Base-by-base conservation (phyloP, 2,329 filamentous ascomycete genomes). In the Tolypocladium pustulatum region DNA sequence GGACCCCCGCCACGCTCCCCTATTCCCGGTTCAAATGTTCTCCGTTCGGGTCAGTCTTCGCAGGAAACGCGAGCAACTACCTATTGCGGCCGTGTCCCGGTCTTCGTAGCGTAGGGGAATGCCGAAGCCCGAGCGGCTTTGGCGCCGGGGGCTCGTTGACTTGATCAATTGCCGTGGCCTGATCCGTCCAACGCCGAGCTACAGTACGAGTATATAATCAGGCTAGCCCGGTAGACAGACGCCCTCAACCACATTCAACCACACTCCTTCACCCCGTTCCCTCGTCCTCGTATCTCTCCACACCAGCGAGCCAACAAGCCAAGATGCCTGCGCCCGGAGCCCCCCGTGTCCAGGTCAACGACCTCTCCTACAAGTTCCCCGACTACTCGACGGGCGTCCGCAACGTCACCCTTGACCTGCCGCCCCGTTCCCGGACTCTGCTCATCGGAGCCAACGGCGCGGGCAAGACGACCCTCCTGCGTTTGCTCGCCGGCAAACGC, bases 361-460 rank as follows among this genome's bases (percentile, higher is more conserved):
- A 86, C 72, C 85, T 99, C 58, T 91, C 85, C 62, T 99, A 97
- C 81, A 86, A 83, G 52, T 99, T 97, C 75, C 89, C 88, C 20
- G 90, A 96, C 78, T 87, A 89, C 69, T 86, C 87, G 52, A 83
- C 81, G n/a, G 94, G 93, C 59, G 79, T 99, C 37, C 76, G 81
- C 56, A 75, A 91, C 72, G 82, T 99, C 66, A 79, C 76, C 32
- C 82, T 99, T 58, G 78, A 85, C 61, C 84, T 97, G 30, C 93
- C 94, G 3, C 79, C 90, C 0, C 86, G 88, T 59, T 94, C 90
- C 60, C 88, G 94, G 61, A 96, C 93, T 1, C 83, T 97, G 17
- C 81, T 97, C 46, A 95, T 97, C 69, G 94, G 94, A 67, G 93
- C 94, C 71, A 99, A 99, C 73, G 94, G 94, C 63, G 93, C 94